Evolutionary conservation across 2,329 filamentous ascomycete genomes (phyloP), one percentile per base, ranked within the genome.

Genomic region (Parasarocladium wereldwijsianum): DNA sequence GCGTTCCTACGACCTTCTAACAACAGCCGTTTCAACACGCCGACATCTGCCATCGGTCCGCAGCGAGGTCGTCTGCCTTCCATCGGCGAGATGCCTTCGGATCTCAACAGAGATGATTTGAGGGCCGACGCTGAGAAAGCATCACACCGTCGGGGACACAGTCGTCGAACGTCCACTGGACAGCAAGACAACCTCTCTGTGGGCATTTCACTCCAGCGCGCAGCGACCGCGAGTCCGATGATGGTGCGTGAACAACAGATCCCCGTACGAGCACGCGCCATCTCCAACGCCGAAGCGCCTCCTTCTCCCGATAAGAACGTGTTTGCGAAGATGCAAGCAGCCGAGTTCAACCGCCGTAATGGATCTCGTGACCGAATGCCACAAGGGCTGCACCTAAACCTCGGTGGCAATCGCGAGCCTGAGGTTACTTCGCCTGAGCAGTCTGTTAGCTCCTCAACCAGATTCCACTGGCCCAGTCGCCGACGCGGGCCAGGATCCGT

Each of bases 301-400:
- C 79, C 81, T 1, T 83, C 83, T 2, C 56, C 56, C 2, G 50
- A 56, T 29, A 11, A 81, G 68, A 19, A 70, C 64, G 7, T 70
- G 66, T 14, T 77, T 70, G 29, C 68, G 68, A 32, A 74, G 28
- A 72, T 77, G 52, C 44, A 56, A 17, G 67, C 76, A 32, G 59
- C 71, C 26, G 63, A 64, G 6, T 58, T 67, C 13, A 59, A 60
- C 24, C 68, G 64, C 17, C 67, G 77, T 17, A 80, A 79, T 38
- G 74, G 76, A 9, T 84, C 84, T 6, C 71, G 79, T 11, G 79
- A 79, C 41, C 72, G 83, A 14, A 93, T 87, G 37, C 83, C 83
- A 2, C 67, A 74, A 31, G 80, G 79, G 0, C 47, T 72, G 7
- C 55, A 62, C 12, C 59, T 94, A 15, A 71, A 77, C 29, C 64